Base-by-base conservation (phyloP, 495 filamentous ascomycete species). In the Chlorociboria aeruginascens region DNA sequence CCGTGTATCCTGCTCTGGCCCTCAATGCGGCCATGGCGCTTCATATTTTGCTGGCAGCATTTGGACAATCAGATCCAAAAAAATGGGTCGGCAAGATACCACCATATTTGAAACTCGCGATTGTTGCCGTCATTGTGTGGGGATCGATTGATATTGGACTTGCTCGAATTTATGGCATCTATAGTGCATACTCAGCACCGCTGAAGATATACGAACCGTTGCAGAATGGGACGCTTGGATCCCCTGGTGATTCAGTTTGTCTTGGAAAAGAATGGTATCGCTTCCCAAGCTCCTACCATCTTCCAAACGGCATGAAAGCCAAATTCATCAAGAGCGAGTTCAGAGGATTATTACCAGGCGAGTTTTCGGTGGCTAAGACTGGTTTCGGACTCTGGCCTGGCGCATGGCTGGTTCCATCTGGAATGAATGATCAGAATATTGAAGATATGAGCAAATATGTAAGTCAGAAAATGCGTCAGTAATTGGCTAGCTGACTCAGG, bases 251-350 rank as follows among this genome's bases (percentile, higher is more conserved):
- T 38, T 78, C 69, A 28, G 77, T 99, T 4, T 99, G 93, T 64
- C 74, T 95, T 40, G 89, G 84, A 36, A 97, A 96, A 62, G 93
- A 99, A 62, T 99, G 93, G 93, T 96, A 99, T 61, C 85, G 93
- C 40, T 99, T 94, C 59, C 93, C 93, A 9, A 89, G 85, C 11
- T 89, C 86, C 4, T 97, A 89, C 66, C 86, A 89, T 61, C 71
- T 99, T 0, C 93, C 93, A 0, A 63, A 79, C 7, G 72, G 72
- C 38, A 82, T 89, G 73, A 76, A 74, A 36, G 85, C 85, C 49
- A 93, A 86, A 51, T 97, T 95, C 55, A 69, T 99, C 43, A 83
- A 82, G 54, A 92, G 85, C 56, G 86, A 86, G 49, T 99, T 99
- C 65, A 71, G 74, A 25, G 93, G 93, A 8, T 65, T 99, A 34